Evolutionary conservation across 768 basidiomycete genomes (phyloP).

Genomic region (Panaeolus cyanescens): DNA sequence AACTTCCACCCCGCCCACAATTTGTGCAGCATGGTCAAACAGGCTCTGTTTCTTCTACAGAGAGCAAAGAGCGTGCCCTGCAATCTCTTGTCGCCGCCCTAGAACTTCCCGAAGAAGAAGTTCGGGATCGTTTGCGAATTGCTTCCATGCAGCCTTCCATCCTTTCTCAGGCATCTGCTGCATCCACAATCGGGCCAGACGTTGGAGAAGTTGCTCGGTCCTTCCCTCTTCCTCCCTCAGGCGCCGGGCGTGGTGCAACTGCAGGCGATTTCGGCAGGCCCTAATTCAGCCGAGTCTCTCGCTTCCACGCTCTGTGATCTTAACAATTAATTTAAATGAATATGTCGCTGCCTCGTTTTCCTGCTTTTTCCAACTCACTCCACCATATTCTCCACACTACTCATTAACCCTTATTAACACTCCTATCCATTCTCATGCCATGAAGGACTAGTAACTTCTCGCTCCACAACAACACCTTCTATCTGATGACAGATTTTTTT

Average conservation of each 20-base stretch:
- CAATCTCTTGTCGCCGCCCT: constrained; percentile 72
- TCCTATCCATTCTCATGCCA: neutral
- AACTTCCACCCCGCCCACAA: constrained; percentile 29
- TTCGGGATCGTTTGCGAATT: constrained; percentile 52
- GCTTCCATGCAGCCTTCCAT: constrained; percentile 62
- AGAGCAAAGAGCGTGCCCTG: constrained; percentile 55
- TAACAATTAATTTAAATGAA: neutral
- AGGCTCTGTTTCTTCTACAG: constrained; percentile 37
- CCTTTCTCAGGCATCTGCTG: constrained; percentile 28
- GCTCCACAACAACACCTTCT: neutral
- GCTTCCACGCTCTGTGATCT: neutral
- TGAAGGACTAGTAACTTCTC: neutral
- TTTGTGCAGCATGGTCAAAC: constrained; percentile 33
- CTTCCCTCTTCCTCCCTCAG: constrained; percentile 42
- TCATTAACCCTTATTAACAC: neutral
- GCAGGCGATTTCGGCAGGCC: neutral
- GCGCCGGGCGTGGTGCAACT: constrained; percentile 4
- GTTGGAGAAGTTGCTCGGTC: constrained; percentile 39
- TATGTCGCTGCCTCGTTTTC: neutral
- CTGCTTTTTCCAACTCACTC: neutral
- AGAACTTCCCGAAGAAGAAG: constrained; percentile 47
- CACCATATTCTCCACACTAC: neutral
- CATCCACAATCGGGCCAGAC: constrained; percentile 31
- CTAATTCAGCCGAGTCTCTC: constrained; percentile 5
- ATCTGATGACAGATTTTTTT: neutral